Conservation (phyloP, 805 yeast species). For the Lipomyces yamadae region DNA sequence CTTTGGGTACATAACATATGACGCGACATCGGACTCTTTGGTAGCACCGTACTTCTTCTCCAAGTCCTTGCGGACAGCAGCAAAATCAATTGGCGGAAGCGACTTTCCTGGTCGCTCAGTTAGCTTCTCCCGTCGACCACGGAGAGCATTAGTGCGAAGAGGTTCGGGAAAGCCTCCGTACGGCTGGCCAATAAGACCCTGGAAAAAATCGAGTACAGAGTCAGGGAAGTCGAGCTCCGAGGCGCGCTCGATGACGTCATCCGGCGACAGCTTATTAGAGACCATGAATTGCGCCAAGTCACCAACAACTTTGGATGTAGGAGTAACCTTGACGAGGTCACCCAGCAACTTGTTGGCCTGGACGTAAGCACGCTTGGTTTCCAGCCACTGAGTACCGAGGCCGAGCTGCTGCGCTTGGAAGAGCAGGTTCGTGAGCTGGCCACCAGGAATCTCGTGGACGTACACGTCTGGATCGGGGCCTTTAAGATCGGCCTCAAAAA, state of each 20-base stretch:
- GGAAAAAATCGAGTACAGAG: constrained; percentile 96
- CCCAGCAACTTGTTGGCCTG: constrained; percentile 91
- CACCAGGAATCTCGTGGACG: constrained; percentile 99
- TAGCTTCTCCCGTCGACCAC: constrained; percentile 90
- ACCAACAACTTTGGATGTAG: constrained; percentile 99
- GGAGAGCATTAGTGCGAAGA: constrained; percentile 84
- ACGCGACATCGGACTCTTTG: constrained; percentile 87
- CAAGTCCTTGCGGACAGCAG: constrained; percentile 72
- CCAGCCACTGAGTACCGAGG: constrained; percentile 93
- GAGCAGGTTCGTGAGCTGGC: constrained; percentile 94
- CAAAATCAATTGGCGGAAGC: constrained; percentile 82
- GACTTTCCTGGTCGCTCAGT: constrained; percentile 89
- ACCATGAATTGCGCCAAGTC: constrained; percentile 99
- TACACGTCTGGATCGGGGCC: constrained; percentile 99
- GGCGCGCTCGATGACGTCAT: constrained; percentile 88
- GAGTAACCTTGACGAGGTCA: constrained; percentile 97
- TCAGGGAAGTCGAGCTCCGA: constrained; percentile 96
- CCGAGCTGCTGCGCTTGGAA: constrained; percentile 99
- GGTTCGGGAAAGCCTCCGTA: constrained; percentile 99
- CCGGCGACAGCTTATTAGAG: constrained; percentile 81
- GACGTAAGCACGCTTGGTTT: constrained; percentile 92
- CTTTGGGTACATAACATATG: constrained; percentile 97
- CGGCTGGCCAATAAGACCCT: constrained; percentile 99
- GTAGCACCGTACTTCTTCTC: constrained; percentile 69
- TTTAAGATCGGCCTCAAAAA: constrained; percentile 97